Evolutionary conservation across 2,329 filamentous ascomycete species (phyloP).

Genomic region (Aspergillus thermomutatus): DNA sequence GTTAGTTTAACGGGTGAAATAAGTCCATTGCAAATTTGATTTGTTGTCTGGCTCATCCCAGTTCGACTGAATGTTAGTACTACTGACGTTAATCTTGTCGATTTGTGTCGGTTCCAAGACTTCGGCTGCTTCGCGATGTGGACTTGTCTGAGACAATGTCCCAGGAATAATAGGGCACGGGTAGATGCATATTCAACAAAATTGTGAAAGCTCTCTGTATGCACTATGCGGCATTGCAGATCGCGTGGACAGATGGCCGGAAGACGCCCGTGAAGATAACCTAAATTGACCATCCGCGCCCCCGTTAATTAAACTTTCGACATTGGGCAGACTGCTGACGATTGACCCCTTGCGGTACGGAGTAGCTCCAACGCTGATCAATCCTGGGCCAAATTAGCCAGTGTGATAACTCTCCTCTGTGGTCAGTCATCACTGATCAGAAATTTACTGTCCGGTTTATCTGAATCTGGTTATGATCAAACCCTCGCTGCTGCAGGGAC

Average conservation of each 20-base stretch:
- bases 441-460: neutral
- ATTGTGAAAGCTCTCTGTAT: neutral
- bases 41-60: neutral
- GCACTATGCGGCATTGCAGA: neutral
- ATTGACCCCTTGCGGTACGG: neutral
- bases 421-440: neutral
- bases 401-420: neutral
- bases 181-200: neutral
- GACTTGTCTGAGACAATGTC: neutral
- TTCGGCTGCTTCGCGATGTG: neutral
- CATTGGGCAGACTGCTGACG: neutral
- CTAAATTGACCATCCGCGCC: neutral
- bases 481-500: neutral
- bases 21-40: neutral
- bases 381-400: neutral
- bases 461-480: neutral
- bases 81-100: neutral
- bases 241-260: neutral
- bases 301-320: neutral
- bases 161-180: too few relatives aligned
- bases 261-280: neutral
- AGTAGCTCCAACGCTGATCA: too few relatives aligned
- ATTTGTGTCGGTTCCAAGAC: neutral
- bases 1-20: neutral
- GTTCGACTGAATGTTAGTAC: too few relatives aligned